Evolutionary conservation across 139 green algal genomes (phyloP), one percentile per base, ranked within the genome.

Genomic region (Nannochloris sp.): DNA sequence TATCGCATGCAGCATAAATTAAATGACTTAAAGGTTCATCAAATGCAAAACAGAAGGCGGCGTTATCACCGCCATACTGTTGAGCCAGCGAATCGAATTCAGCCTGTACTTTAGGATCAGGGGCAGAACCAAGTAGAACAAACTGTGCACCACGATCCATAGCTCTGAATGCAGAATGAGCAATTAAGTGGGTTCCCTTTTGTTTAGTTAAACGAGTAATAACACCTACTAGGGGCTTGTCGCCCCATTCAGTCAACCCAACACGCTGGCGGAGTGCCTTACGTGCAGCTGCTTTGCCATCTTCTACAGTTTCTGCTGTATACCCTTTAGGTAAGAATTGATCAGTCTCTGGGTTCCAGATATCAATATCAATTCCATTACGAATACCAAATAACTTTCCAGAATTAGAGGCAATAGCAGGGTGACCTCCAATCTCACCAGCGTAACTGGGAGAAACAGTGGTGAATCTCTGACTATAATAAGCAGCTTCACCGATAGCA

Each of bases 101-200:
- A 15, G 46, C 71, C 60, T 92, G 79, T 39, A 93, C 80, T 9
- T 64, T 67, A 14, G 81, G 78, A 70, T 96, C 91, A 3, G 88
- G 90, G 1, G 90, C 92, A 27, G 82, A 93, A 24, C 94, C 94
- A 37, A 99, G 92, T 65, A 99, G 85, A 67, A 99, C 90, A 73
- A 98, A 98, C 86, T 99, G 94, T 3, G 75, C 88, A 19, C 85
- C 85, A 1, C 89, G 83, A 72, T 96, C 90, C 55, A 95, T 58
- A 23, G 88, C 92, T 54, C 88, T 76, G 76, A 73, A 95, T 12
- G 82, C 83, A n/a, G 87, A 85, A 65, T 96, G 90, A 65, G 93
- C 93, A 80, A 99, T 99, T n/a, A 98, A 87, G 78, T 98, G 89
- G 62, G 96, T 96, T 61, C 93, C 74, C 78, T 98, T 98, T 79